These are phyloP conservation scores for Paragyromitra xinjiangensis DNA, from an alignment of 495 filamentous ascomycete species.

Conservation along the genomic window DNA sequence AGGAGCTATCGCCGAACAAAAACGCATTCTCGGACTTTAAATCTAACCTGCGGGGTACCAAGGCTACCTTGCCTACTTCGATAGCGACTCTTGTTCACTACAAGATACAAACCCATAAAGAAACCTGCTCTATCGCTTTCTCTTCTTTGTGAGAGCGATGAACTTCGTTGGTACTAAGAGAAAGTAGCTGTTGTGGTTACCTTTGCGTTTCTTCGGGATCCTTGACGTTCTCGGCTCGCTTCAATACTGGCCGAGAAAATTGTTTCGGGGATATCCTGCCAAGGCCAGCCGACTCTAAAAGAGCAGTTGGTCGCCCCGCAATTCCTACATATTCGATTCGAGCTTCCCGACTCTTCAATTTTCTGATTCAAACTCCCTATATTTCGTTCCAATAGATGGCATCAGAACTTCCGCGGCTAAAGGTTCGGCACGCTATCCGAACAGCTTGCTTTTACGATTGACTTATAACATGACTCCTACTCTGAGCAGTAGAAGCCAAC, in stretches of 20 bases:
- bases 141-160: not conserved
- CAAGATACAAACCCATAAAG: too few relatives aligned
- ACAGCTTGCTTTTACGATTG: slow-evolving; percentile 1
- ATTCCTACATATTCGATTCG: slow-evolving; percentile 8
- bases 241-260: slow-evolving; percentile 17
- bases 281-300: not conserved
- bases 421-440: slow-evolving; percentile 26
- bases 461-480: slow-evolving; percentile 23
- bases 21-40: too few relatives aligned
- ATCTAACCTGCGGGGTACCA: too few relatives aligned
- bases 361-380: slow-evolving; percentile 23
- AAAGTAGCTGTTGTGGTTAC: not conserved
- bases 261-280: slow-evolving; percentile 14
- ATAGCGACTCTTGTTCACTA: too few relatives aligned
- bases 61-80: too few relatives aligned
- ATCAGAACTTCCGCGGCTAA: slow-evolving; percentile 14
- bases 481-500: not conserved
- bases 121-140: too few relatives aligned
- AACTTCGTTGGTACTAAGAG: not conserved
- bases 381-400: not conserved
- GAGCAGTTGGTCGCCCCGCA: not conserved
- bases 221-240: slow-evolving; percentile 27
- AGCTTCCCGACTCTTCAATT: not conserved
- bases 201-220: not conserved
- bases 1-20: too few relatives aligned